Evolutionary conservation across 176 grass and related monocot genomes (phyloP).

Genomic region (Pontederia crassipes): DNA sequence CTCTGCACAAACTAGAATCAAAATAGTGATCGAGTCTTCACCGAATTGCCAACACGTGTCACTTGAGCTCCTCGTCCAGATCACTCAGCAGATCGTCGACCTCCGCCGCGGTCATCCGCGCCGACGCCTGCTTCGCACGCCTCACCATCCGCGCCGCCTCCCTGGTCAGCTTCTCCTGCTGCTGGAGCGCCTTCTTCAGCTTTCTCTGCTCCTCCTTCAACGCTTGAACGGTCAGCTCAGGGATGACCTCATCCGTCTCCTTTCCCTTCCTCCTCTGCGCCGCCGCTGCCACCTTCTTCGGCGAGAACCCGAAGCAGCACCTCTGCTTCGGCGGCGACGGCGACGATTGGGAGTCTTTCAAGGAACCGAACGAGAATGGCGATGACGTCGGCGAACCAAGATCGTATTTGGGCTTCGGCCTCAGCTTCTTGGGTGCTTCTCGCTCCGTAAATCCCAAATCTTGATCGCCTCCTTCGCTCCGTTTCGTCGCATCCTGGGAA

Average conservation of each 20-base stretch:
- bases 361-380: neutral
- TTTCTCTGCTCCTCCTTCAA: slow-evolving; percentile 64
- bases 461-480: slow-evolving; percentile 4
- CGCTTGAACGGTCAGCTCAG: slow-evolving; percentile 16
- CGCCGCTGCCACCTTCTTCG: slow-evolving; percentile 31
- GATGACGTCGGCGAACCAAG: slow-evolving; percentile 1
- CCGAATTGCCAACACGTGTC: slow-evolving; percentile 12
- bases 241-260: slow-evolving; percentile 4
- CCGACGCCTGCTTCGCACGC: slow-evolving; percentile 57
- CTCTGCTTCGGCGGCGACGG: slow-evolving; percentile 26
- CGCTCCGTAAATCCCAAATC: slow-evolving; percentile 1
- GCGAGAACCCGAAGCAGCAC: slow-evolving; percentile 72
- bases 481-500: slow-evolving; percentile 16
- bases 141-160: slow-evolving; percentile 73
- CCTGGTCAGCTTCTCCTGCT: slow-evolving; percentile 64
- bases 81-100: slow-evolving; percentile 63
- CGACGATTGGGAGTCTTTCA: neutral
- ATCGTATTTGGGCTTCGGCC: neutral
- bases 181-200: slow-evolving; percentile 68
- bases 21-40: no score
- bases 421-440: neutral
- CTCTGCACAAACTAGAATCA: no score
- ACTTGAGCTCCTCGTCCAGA: slow-evolving; percentile 58
- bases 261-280: slow-evolving; percentile 3
- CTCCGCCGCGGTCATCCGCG: slow-evolving; percentile 56